Percentiles rank a stretch among this genome's conserved stretches.
phyloP scores from a whole-genome alignment of 306 rosid genomes.

The Corylus avellana region DNA sequence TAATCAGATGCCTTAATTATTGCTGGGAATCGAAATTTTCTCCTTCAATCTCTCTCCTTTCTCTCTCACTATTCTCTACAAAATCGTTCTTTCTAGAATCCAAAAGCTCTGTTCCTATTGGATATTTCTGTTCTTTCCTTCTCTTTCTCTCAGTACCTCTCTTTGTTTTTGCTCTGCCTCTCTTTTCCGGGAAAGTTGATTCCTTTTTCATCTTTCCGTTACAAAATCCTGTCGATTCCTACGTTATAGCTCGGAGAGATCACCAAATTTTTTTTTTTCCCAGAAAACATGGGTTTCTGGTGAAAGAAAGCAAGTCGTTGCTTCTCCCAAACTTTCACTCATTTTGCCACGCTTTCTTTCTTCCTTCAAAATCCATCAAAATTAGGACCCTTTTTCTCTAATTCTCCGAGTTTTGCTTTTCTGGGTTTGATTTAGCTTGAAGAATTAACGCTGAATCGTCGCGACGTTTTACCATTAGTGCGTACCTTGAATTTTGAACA shows the following conservation, averaged over 20 bases:
- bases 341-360: conserved; percentile 11
- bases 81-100: conserved; percentile 25
- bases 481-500: conserved; percentile 39
- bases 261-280: conserved; percentile 1
- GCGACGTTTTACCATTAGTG: conserved; percentile 7
- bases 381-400: neutral
- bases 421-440: conserved; percentile 40
- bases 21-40: conserved; percentile 17
- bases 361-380: conserved; percentile 12
- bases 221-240: neutral
- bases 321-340: neutral
- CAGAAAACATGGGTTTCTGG: conserved; percentile 5
- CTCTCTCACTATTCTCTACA: conserved; percentile 4
- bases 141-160: neutral
- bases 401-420: conserved; percentile 16
- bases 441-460: conserved; percentile 41
- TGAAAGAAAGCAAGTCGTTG: neutral
- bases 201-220: conserved; percentile 17
- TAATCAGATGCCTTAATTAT: conserved; percentile 27
- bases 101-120: conserved; percentile 23
- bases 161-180: conserved; percentile 6
- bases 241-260: conserved; percentile 6
- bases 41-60: conserved; percentile 5
- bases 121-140: conserved; percentile 9
- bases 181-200: conserved; percentile 30